Evolutionary conservation across 2,329 filamentous ascomycete genomes (phyloP).

Genomic region (Diaporthe vexans): DNA sequence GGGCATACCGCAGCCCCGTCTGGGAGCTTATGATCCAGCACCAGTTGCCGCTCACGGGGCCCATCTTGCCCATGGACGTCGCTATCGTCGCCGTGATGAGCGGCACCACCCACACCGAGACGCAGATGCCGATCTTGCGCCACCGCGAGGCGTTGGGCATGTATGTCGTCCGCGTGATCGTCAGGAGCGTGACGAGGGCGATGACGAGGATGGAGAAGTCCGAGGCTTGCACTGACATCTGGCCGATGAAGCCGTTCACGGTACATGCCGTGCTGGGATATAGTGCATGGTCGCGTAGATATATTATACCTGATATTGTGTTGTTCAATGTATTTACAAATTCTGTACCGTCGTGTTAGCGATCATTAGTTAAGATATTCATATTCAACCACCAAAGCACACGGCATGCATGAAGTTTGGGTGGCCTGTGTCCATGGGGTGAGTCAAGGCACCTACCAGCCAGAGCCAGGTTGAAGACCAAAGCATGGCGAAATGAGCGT

Average conservation of each 20-base stretch:
- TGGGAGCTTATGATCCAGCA: conserved; percentile 59
- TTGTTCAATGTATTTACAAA: conserved; percentile 59
- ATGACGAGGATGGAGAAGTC: conserved; percentile 61
- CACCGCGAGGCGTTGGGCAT: conserved; percentile 49
- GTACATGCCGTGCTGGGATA: conserved; percentile 52
- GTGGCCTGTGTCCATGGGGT: not conserved
- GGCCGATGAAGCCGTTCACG: conserved; percentile 60
- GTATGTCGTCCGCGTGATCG: conserved; percentile 49
- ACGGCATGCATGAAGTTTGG: too few species aligned
- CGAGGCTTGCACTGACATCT: conserved; percentile 59
- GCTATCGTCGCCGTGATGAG: conserved; percentile 53
- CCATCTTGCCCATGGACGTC: conserved; percentile 49
- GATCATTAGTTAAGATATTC: not conserved
- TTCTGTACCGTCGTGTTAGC: conserved; percentile 47
- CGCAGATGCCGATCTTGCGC: conserved; percentile 52
- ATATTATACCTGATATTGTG: conserved; percentile 55
- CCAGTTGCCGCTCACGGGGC: conserved; percentile 57
- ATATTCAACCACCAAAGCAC: not conserved
- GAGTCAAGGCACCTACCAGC: conserved; percentile 43
- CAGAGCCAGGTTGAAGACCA: conserved; percentile 45
- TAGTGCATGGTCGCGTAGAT: conserved; percentile 49
- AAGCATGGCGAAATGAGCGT: conserved; percentile 46
- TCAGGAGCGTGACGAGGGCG: conserved; percentile 50
- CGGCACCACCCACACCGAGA: conserved; percentile 57
- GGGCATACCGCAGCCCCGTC: conserved; percentile 57